Base-by-base conservation (phyloP, 2,329 filamentous ascomycete species). In the Chaetomium globosum region DNA sequence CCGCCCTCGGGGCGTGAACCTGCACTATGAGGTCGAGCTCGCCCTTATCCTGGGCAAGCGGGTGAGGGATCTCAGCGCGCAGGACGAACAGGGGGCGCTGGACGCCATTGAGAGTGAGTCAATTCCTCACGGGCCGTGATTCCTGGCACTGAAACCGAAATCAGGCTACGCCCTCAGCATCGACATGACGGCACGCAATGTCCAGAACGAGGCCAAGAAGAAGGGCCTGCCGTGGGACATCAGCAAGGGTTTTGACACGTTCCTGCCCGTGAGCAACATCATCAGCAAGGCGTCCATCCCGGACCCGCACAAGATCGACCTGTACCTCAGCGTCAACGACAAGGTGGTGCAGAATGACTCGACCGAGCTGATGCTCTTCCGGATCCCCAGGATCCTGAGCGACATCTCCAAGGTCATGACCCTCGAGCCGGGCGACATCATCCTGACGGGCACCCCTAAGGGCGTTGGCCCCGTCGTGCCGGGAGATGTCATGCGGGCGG, bases 381-480 rank as follows among this genome's bases (percentile, higher is more conserved):
- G 86, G 65, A 95, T 99, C 73, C 93, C 94, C 26, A 84, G 91
- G 71, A 88, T 96, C 69, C 78, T 99, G 74, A 91, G 89, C 73
- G 93, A 97, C 80, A 96, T 99, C 75, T 95, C 92, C 70, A 89
- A 89, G 76, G 93, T 98, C 65, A 97, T 98, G 93, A 93, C 92
- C 9, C 82, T 99, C 65, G 89, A 96, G 78, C 87, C 90, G 74
- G 95, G 94, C 57, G 95, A 99, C 77, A 88, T 99, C 74, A 87
- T 99, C 57, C 80, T 99, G 72, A 99, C 95, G n/a, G 95, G 95
- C 21, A 99, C 95, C 59, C 95, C 95, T 58, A 97, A 97, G 80
- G 95, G 95, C 13, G 95, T 99, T 1, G 95, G 95, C 1, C 84
- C 88, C 23, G 93, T 97, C 1, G 86, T 88, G 66, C 87, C 91